phyloP scores from a whole-genome alignment of 2,329 filamentous ascomycete genomes.

The Talaromyces pinophilus region DNA sequence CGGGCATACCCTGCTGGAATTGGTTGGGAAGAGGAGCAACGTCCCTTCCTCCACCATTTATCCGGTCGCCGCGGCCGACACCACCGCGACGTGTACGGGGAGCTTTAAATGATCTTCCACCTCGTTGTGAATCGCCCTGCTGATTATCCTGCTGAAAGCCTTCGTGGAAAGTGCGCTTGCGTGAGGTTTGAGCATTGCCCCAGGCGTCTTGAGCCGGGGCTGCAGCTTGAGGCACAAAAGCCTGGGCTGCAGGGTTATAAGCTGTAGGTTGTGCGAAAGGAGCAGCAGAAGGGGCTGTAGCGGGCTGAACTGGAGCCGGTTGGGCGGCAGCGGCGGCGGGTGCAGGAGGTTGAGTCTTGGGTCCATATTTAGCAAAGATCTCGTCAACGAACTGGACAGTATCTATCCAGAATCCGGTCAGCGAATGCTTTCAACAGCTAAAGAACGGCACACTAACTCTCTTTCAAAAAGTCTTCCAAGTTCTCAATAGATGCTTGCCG shows the following conservation, averaged over 20 bases:
- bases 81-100: conserved; percentile 43
- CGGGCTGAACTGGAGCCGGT: conserved; percentile 26
- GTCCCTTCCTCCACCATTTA: conserved; percentile 32
- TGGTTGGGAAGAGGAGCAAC: conserved; percentile 30
- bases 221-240: conserved; percentile 26
- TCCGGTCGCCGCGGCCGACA: conserved; percentile 43
- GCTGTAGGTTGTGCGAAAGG: conserved; percentile 24
- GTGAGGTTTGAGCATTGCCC: conserved; percentile 37
- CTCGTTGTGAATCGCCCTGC: conserved; percentile 41
- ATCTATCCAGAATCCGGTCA: conserved; percentile 38
- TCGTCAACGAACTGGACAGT: conserved; percentile 58
- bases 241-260: conserved; percentile 23
- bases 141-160: conserved; percentile 50
- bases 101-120: conserved; percentile 52
- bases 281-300: conserved; percentile 2
- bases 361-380: conserved; percentile 54
- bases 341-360: conserved; percentile 41
- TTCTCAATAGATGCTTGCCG: conserved; percentile 56
- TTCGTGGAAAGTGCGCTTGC: conserved; percentile 58
- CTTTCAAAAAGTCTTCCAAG: conserved; percentile 59
- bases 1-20: conserved; percentile 34
- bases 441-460: conserved; percentile 42
- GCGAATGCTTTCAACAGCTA: neutral
- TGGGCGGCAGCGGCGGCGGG: conserved; percentile 5
- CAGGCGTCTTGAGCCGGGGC: conserved; percentile 27